phyloP scores from a whole-genome alignment of 345 rosid genomes.

The Boechera divaricarpa region DNA sequence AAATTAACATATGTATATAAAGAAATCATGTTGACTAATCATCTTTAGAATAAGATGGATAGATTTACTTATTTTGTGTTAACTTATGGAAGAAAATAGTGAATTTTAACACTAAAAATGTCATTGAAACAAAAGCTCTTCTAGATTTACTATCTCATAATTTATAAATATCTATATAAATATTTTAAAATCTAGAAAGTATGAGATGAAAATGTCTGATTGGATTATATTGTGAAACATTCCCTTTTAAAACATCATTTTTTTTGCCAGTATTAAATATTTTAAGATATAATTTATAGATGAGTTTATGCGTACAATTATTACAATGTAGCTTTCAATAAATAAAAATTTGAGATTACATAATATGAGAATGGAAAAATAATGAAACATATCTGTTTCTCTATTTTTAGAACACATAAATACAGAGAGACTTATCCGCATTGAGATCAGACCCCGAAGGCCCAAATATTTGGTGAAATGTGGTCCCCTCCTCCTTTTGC shows the following conservation, averaged over 20 bases:
- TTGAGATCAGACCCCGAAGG: constrained; percentile 31
- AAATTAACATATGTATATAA: not conserved
- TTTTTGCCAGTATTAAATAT: not conserved
- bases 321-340: not conserved
- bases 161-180: not conserved
- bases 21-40: not conserved
- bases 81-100: not conserved
- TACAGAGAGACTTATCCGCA: constrained; percentile 35
- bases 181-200: not conserved
- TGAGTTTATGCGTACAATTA: not conserved
- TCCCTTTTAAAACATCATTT: not conserved
- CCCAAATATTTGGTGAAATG: constrained; percentile 34
- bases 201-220: not conserved
- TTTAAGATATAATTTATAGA: not conserved
- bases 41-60: not conserved
- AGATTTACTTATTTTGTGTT: not conserved
- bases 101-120: not conserved
- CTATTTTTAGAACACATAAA: constrained; percentile 31
- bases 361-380: not conserved
- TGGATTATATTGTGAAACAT: not conserved
- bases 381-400: not conserved
- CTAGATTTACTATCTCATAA: not conserved
- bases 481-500: constrained; percentile 31
- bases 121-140: not conserved
- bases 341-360: not conserved